These are phyloP conservation scores for Moesziomyces antarcticus DNA, from an alignment of 1,284 basidiomycete genomes.

Conservation along the genomic window DNA sequence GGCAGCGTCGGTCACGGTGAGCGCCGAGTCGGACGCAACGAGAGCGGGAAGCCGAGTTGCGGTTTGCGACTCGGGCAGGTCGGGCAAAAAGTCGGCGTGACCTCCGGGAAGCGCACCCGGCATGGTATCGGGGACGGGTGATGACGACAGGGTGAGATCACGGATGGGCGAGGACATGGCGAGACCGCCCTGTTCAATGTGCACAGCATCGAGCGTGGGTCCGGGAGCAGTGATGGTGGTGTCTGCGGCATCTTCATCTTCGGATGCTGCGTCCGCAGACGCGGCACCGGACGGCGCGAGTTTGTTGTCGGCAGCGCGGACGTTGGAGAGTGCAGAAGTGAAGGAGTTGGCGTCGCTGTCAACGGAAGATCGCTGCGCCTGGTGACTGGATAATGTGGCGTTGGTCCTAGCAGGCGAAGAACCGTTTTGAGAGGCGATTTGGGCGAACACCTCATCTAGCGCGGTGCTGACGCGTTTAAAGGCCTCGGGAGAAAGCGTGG, in stretches of 20 bases:
- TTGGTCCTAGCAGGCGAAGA: conserved; percentile 4
- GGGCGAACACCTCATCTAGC: conserved; percentile 57
- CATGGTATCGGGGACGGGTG: conserved; percentile 4
- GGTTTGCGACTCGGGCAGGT: conserved; percentile 3
- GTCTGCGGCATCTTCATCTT: conserved; percentile 15
- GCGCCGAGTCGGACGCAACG: conserved; percentile 12
- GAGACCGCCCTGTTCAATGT: conserved; percentile 16
- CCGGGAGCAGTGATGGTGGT: conserved; percentile 9
- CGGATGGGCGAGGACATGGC: conserved; percentile 11
- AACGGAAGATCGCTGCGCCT: conserved; percentile 23
- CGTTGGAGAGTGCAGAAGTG: conserved; percentile 43
- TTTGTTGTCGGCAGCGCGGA: conserved; percentile 9
- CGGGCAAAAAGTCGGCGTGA: conserved; percentile 1
- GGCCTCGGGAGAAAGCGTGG: conserved; percentile 54
- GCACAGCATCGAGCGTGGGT: conserved; percentile 12
- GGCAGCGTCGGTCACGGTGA: conserved; percentile 9
- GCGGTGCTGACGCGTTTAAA: conserved; percentile 63
- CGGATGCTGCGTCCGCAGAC: background rate
- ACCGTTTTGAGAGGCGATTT: conserved; percentile 41
- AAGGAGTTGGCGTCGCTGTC: conserved; percentile 54
- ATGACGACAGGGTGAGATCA: background rate
- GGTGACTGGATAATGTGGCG: conserved; percentile 2
- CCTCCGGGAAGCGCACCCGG: conserved; percentile 8
- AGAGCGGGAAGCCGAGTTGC: conserved; percentile 2
- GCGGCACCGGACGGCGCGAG: background rate